A percentile compares a stretch with the other conserved stretches of the same genome.
phyloP scores from a whole-genome alignment of 2,329 filamentous ascomycete genomes.

The Diaporthe sp. region DNA sequence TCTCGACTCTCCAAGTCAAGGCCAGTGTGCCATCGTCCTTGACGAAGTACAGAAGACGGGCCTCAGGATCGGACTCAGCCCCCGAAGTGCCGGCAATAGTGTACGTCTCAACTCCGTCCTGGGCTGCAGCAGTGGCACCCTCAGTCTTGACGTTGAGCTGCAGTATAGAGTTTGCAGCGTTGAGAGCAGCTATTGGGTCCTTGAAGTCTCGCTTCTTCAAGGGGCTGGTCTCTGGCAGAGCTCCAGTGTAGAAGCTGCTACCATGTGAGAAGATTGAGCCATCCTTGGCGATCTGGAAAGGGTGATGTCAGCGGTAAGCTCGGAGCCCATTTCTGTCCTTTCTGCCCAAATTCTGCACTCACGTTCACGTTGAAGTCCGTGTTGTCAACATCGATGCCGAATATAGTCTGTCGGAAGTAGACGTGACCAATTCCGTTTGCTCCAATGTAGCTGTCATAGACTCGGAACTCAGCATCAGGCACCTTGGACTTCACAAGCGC shows the following conservation, averaged over 20 bases:
- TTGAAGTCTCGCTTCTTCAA: constrained; percentile 56
- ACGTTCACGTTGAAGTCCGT: constrained; percentile 73
- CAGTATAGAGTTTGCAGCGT: constrained; percentile 54
- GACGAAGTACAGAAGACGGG: constrained; percentile 67
- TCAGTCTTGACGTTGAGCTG: constrained; percentile 56
- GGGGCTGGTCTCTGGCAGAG: constrained; percentile 54
- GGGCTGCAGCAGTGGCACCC: constrained; percentile 54
- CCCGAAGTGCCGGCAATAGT: constrained; percentile 62
- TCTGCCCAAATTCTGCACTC: constrained; percentile 44
- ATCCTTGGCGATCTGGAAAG: constrained; percentile 59
- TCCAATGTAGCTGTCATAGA: constrained; percentile 67
- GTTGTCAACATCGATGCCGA: constrained; percentile 71
- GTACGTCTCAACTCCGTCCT: constrained; percentile 53
- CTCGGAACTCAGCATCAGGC: constrained; percentile 59
- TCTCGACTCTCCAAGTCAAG: constrained; percentile 70
- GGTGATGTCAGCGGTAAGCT: neutral
- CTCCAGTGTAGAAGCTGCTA: constrained; percentile 59
- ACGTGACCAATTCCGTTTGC: constrained; percentile 68
- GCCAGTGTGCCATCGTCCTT: constrained; percentile 60
- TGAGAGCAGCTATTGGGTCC: constrained; percentile 58
- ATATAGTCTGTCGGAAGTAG: constrained; percentile 70
- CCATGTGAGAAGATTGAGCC: constrained; percentile 70
- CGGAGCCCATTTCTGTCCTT: constrained; percentile 25
- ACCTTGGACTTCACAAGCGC: constrained; percentile 55
- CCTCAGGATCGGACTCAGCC: constrained; percentile 64